A percentile compares a stretch with the other conserved stretches of the same genome.
These are phyloP conservation scores for Coccomyxa sp. DNA, from an alignment of 139 green algal genomes.

Conservation along the genomic window DNA sequence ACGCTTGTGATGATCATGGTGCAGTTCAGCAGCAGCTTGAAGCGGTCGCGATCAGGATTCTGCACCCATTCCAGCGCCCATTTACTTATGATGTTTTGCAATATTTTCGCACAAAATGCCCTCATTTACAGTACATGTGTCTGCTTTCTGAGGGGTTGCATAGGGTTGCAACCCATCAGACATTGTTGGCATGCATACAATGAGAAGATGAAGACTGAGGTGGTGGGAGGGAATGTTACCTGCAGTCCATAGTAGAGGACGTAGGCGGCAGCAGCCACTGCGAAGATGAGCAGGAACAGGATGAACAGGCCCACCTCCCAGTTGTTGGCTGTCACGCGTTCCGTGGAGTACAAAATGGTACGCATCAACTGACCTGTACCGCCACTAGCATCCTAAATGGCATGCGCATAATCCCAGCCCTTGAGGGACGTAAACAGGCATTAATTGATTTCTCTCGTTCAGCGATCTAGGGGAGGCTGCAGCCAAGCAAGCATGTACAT, in stretches of 20 bases:
- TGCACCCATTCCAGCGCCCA: constrained; percentile 27
- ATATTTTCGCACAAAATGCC: not conserved
- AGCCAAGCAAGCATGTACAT: too few relatives aligned
- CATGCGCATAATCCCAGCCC: not conserved
- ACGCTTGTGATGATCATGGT: constrained; percentile 97
- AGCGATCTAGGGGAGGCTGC: not conserved
- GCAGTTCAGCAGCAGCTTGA: constrained; percentile 98
- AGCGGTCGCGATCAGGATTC: constrained; percentile 81
- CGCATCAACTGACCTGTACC: constrained; percentile 85
- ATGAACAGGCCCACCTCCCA: constrained; percentile 95
- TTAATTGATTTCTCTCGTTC: not conserved
- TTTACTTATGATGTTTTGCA: not conserved
- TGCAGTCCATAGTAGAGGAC: constrained; percentile 78
- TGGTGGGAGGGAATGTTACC: constrained; percentile 15
- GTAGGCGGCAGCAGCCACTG: constrained; percentile 80
- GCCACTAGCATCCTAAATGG: not conserved
- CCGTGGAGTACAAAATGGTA: constrained; percentile 94
- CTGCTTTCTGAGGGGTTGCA: too few relatives aligned
- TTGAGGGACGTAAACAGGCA: not conserved
- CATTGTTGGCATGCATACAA: not conserved
- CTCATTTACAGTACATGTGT: too few relatives aligned
- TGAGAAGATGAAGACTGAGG: not conserved
- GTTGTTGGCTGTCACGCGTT: constrained; percentile 92
- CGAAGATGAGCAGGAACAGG: constrained; percentile 95
- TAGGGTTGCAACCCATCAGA: too few relatives aligned